Evolutionary conservation across 2,329 filamentous ascomycete genomes (phyloP).

Genomic region (Fonsecaea monophora): DNA sequence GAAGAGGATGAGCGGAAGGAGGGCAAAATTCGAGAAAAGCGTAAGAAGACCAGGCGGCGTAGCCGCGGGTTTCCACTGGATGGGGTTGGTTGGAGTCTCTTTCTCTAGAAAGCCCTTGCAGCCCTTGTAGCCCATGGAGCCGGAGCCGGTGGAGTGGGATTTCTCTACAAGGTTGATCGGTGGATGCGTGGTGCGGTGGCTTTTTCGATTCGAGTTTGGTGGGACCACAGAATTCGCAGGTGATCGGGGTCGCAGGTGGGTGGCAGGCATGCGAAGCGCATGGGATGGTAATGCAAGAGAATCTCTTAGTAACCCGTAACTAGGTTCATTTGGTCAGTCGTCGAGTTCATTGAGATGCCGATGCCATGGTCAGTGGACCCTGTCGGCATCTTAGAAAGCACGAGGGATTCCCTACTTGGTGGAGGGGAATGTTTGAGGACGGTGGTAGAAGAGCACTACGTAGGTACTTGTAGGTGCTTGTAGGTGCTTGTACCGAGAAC

Average conservation of each 20-base stretch:
- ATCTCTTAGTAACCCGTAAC: conserved; percentile 8
- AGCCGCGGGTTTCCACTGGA: conserved; percentile 4
- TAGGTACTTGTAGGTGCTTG: no score
- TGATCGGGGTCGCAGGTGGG: neutral
- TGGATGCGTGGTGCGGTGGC: conserved; percentile 3
- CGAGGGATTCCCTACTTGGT: neutral
- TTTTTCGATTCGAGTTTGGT: conserved; percentile 25
- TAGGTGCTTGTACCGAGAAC: no score
- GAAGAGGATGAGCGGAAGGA: conserved; percentile 9
- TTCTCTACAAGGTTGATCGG: neutral
- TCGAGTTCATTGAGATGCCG: neutral
- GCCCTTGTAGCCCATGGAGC: neutral
- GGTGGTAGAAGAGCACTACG: no score
- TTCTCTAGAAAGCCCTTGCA: conserved; percentile 2
- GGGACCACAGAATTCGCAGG: conserved; percentile 21
- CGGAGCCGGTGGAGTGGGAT: neutral
- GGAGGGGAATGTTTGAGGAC: no score
- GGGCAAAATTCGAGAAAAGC: conserved; percentile 7
- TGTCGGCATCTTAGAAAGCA: neutral
- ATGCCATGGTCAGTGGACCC: neutral
- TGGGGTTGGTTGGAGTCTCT: neutral
- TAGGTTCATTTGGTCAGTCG: neutral
- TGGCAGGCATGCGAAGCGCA: neutral
- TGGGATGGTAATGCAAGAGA: neutral
- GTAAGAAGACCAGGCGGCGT: conserved; percentile 5